Evolutionary conservation across 148 eudicot genomes (phyloP), one percentile per base, ranked within the genome.

Genomic region (Chenopodium formosanum): DNA sequence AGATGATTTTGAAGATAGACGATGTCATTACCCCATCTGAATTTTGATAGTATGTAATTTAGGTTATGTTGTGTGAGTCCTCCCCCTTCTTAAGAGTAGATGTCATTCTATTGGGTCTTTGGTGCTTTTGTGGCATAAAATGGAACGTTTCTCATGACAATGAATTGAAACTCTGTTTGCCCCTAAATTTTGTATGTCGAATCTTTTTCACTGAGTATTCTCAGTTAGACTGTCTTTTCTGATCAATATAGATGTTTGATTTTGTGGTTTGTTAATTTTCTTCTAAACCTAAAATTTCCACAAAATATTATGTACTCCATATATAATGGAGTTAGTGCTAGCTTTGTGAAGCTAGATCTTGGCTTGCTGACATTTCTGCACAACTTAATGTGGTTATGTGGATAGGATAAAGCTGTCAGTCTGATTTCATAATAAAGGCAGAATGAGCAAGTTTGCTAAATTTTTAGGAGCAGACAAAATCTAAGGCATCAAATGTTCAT

Each of bases 1-100:
- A 92, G 89, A 96, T 96, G 99, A 96, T 96, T 52, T 85, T 96
- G 83, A 96, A 96, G 91, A 94, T 96, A 27, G 99, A 96, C 20
- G 99, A 94, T 78, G 97, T 96, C 81, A 94, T 96, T 58, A 83
- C 90, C 11, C 95, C 99, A 29, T 88, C 98, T 1, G 97, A 91
- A 17, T 96, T 86, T 81, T 95, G 84, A 91, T 23, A 63, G 32
- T 44, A 52, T 53, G 52, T 25, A 17, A n/a, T 53, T 16, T 40
- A 44, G 77, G 71, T 9, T 69, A 32, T 32, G 46, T 72, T 27
- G 23, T 60, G 82, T 34, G n/a, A 32, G 31, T 10, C 40, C 63
- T 29, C 40, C 0, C 64, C 44, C 10, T 47, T 25, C 4, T 62
- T 7, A n/a, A 64, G 29, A 44, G 72, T 74, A 17, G 78, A 20